Base-by-base conservation (phyloP, 495 filamentous ascomycete species). In the Lophiotrema nucula region DNA sequence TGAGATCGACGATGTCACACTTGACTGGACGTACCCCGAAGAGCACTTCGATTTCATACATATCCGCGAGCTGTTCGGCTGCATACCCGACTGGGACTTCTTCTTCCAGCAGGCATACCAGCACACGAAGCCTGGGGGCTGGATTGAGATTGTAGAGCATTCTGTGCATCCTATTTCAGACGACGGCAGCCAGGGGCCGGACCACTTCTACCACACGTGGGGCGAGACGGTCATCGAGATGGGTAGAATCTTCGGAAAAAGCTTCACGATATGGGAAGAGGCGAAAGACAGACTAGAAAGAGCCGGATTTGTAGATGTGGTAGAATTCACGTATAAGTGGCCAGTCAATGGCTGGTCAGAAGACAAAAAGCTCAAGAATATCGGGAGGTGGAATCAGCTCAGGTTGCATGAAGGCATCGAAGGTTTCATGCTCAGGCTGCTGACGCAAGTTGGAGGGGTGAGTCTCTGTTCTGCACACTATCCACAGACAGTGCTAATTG, bases 1-100 rank as follows among this genome's bases (percentile, higher is more conserved):
- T 56, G 78, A 88, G 57, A 64, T 82, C 41, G 80, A 83, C 50
- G 80, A 82, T 49, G 60, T 75, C 15, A 73, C 74, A 25, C 73
- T 67, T 37, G 67, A 71, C 16, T 83, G 81, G 81, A 75, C 74
- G 0, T 82, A 69, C 53, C 54, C 68, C 4, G 35, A n/a, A 3
- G 52, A 63, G 16, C 41, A 52, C 53, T 71, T 72, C 58, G 70
- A 72, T 54, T 67, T 70, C 43, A 68, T 72, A 35, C 60, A 67
- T 43, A 58, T 64, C 3, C 66, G 70, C 37, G 53, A 57, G 15
- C 50, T 72, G 4, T 60, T 60, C 45, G 67, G 62, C 27, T 57
- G 56, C 44, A 55, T 72, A 27, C 54, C 60, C 0, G 64, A 72
- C 59, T 70, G 68, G 69, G 49, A 60, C 31, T 58, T 48, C 39